These are phyloP conservation scores for Citrus australasica DNA, from an alignment of 345 rosid genomes.

Conservation along the genomic window DNA sequence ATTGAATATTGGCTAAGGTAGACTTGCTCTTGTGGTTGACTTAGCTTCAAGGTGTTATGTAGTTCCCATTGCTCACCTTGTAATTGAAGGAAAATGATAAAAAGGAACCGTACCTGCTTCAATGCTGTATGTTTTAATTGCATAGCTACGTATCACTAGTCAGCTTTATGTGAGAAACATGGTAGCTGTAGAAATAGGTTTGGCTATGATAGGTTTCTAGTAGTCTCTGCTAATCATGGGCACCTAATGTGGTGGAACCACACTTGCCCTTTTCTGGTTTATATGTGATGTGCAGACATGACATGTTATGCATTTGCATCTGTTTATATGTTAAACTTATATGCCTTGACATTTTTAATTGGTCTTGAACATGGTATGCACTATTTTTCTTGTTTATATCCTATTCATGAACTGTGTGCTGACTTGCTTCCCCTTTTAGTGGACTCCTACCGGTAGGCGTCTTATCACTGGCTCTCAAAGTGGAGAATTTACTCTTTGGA, in stretches of 20 bases:
- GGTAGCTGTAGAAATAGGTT: neutral
- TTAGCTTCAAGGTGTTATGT: neutral
- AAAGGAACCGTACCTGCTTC: neutral
- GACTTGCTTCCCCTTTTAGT: conserved; percentile 44
- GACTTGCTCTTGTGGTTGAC: neutral
- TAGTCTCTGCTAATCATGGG: neutral
- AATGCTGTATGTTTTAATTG: neutral
- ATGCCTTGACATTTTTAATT: neutral
- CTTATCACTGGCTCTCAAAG: conserved; percentile 96
- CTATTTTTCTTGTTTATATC: neutral
- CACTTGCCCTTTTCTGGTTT: neutral
- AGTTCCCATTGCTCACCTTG: neutral
- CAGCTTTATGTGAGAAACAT: neutral
- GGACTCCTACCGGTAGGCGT: conserved; percentile 97
- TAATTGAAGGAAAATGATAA: neutral
- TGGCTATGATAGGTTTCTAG: neutral
- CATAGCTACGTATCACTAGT: neutral
- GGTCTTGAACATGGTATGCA: neutral
- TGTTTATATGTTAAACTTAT: neutral
- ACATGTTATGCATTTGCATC: neutral
- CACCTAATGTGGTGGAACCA: neutral
- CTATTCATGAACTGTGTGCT: conserved; percentile 8
- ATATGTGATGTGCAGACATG: neutral
- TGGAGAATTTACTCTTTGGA: conserved; percentile 98
- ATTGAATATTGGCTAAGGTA: neutral